Percentiles rank a stretch among this genome's conserved stretches.
Evolutionary conservation across 768 basidiomycete genomes (phyloP).

Genomic region (Hortiboletus flavorubellus): DNA sequence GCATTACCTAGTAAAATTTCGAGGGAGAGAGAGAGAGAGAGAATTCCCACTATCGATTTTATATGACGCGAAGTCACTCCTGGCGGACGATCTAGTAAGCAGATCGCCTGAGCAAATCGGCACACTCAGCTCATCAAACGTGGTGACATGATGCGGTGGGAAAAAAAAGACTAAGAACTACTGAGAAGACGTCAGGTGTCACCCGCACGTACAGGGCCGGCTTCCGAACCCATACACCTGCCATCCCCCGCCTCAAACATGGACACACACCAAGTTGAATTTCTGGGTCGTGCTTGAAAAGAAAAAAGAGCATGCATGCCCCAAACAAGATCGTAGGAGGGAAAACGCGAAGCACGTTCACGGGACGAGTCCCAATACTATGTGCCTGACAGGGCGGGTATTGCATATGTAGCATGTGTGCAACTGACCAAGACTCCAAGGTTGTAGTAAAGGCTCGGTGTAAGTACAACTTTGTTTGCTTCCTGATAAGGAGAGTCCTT

Average conservation of each 20-base stretch:
- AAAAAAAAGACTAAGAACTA: too few species aligned
- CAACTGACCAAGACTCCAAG: neutral
- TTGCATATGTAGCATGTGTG: neutral
- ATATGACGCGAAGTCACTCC: constrained; percentile 1
- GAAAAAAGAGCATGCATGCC: neutral
- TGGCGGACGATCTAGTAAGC: neutral
- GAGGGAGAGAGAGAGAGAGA: too few species aligned
- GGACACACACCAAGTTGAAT: neutral
- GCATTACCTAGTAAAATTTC: too few species aligned
- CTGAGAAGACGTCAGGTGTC: too few species aligned
- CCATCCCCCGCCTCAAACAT: neutral
- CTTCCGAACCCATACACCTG: neutral
- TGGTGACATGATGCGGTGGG: too few species aligned
- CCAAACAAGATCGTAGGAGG: neutral
- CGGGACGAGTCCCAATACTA: too few species aligned
- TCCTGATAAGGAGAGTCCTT: neutral
- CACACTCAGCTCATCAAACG: too few species aligned
- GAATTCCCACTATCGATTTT: neutral
- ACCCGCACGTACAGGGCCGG: neutral
- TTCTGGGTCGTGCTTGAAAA: neutral
- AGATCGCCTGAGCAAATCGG: too few species aligned
- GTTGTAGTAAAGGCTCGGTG: neutral
- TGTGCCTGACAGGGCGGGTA: neutral
- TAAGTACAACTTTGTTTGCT: constrained; percentile 1
- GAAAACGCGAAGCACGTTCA: neutral